phyloP scores from a whole-genome alignment of 108 stramenopile species.

The Cyclotella sp. region DNA sequence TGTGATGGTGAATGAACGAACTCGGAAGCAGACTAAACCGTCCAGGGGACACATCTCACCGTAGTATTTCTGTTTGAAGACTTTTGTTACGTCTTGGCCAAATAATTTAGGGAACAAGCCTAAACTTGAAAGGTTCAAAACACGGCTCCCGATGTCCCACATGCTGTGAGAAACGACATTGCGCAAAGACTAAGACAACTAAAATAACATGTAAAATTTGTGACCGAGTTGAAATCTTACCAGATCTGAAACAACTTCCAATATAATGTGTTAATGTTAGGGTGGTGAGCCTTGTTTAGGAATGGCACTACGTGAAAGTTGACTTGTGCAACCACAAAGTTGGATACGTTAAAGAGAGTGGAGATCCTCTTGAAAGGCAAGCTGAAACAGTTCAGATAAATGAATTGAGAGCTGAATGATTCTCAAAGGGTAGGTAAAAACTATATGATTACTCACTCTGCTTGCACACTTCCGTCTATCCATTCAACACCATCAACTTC shows the following conservation, averaged over 20 bases:
- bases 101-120: constrained; percentile 91
- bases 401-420: not conserved
- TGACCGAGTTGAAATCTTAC: not conserved
- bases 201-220: not conserved
- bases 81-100: constrained; percentile 91
- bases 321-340: constrained; percentile 91
- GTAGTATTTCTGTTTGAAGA: constrained; percentile 94
- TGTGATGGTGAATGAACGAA: too few species aligned
- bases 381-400: not conserved
- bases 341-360: constrained; percentile 90
- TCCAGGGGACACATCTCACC: constrained; percentile 58
- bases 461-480: constrained; percentile 94
- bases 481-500: constrained; percentile 96
- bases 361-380: constrained; percentile 92
- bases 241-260: constrained; percentile 81
- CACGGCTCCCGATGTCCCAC: constrained; percentile 87
- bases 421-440: not conserved
- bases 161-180: constrained; percentile 47
- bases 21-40: not conserved
- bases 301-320: constrained; percentile 95
- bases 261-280: constrained; percentile 66
- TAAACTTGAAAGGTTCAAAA: constrained; percentile 76
- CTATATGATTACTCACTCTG: constrained; percentile 56
- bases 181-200: not conserved
- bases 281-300: constrained; percentile 88